Evolutionary conservation across 2,329 filamentous ascomycete genomes (phyloP).

Genomic region (Colletotrichum sansevieriae): DNA sequence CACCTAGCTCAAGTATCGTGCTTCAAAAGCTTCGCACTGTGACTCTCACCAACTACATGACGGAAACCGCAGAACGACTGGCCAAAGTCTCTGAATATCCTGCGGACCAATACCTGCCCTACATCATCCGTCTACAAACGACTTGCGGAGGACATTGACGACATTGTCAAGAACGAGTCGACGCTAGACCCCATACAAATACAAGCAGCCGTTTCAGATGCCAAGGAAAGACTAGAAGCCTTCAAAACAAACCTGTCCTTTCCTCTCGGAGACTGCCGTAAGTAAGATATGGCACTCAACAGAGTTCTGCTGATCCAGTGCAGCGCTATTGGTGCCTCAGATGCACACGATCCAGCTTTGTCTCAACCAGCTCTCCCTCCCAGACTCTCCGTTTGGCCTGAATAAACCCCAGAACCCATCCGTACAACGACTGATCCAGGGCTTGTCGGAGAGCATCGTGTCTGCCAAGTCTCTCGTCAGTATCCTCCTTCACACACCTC

Average conservation of each 20-base stretch:
- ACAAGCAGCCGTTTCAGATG: constrained; percentile 33
- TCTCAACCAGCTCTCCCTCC: constrained; percentile 48
- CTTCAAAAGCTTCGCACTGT: constrained; percentile 50
- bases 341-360: constrained; percentile 48
- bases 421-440: constrained; percentile 44
- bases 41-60: constrained; percentile 47
- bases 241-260: constrained; percentile 47
- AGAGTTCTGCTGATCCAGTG: not conserved
- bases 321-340: constrained; percentile 48
- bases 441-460: constrained; percentile 49
- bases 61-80: constrained; percentile 46
- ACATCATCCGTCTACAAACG: constrained; percentile 50
- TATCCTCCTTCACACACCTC: constrained; percentile 46
- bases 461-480: constrained; percentile 49
- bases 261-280: constrained; percentile 49
- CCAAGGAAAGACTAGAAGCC: constrained; percentile 23
- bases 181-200: constrained; percentile 34
- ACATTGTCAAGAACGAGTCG: constrained; percentile 43
- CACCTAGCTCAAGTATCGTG: constrained; percentile 46
- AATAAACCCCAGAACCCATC: constrained; percentile 44
- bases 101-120: constrained; percentile 47
- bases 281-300: constrained; percentile 2
- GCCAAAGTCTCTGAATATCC: constrained; percentile 32
- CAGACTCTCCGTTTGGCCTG: constrained; percentile 46
- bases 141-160: constrained; percentile 49